These are phyloP conservation scores for Globisporangium alternatum DNA, from an alignment of 352 stramenopile species.

Conservation along the genomic window DNA sequence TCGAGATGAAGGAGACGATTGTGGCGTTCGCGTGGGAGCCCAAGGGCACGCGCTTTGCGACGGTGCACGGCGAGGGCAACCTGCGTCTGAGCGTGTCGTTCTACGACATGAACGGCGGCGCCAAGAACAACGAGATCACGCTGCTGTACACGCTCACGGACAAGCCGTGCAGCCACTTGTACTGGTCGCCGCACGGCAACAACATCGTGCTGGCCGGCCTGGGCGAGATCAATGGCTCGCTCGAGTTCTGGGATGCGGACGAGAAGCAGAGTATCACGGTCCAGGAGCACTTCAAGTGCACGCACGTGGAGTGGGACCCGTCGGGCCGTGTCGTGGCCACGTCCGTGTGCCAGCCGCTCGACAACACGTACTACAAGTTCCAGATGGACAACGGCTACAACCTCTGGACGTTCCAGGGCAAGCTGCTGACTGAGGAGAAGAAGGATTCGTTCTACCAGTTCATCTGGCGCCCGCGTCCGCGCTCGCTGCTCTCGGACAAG, in stretches of 20 bases:
- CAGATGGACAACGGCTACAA: slow-evolving; percentile 99
- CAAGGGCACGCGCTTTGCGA: slow-evolving; percentile 93
- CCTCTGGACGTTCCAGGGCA: slow-evolving; percentile 98
- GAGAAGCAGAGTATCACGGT: slow-evolving; percentile 92
- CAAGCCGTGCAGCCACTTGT: slow-evolving; percentile 95
- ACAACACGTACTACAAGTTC: slow-evolving; percentile 96
- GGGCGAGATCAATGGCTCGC: slow-evolving; percentile 92
- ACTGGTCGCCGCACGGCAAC: slow-evolving; percentile 94
- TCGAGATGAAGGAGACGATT: slow-evolving; percentile 96
- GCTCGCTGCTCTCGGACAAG: slow-evolving; percentile 90
- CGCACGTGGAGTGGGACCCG: slow-evolving; percentile 97
- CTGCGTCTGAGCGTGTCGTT: slow-evolving; percentile 95
- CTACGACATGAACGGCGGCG: slow-evolving; percentile 91
- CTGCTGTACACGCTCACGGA: slow-evolving; percentile 94
- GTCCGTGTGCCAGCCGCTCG: slow-evolving; percentile 94
- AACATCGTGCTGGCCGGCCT: slow-evolving; percentile 95
- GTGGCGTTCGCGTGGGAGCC: slow-evolving; percentile 97
- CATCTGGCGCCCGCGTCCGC: slow-evolving; percentile 90
- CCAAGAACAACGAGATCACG: slow-evolving; percentile 89
- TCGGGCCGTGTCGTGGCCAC: slow-evolving; percentile 94
- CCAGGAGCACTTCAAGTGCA: slow-evolving; percentile 98
- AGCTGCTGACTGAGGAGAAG: slow-evolving; percentile 91
- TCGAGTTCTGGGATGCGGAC: slow-evolving; percentile 98
- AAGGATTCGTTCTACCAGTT: slow-evolving; percentile 98
- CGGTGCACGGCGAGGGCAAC: slow-evolving; percentile 94